These are phyloP conservation scores for Bassia scoparia DNA, from an alignment of 148 eudicot genomes.

Conservation along the genomic window DNA sequence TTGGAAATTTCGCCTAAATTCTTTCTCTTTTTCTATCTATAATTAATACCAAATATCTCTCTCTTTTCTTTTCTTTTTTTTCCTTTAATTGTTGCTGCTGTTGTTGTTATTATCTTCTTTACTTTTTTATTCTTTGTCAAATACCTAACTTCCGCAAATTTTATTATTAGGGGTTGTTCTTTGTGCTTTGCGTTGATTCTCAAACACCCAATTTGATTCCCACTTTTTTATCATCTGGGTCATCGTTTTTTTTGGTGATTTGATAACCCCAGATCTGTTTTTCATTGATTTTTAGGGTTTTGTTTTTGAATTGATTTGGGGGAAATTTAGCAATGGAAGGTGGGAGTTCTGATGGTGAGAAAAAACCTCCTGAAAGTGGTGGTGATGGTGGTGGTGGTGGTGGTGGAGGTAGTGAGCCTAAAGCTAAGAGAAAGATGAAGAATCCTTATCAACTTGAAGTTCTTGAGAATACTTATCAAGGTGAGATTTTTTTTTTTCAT, in stretches of 20 bases:
- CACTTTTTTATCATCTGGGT: slow-evolving; percentile 28
- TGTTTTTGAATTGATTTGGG: slow-evolving; percentile 11
- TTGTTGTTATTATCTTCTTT: background rate
- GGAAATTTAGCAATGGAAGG: slow-evolving; percentile 36
- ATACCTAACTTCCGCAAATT: slow-evolving; percentile 23
- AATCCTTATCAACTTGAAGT: slow-evolving; percentile 74
- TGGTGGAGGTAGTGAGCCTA: slow-evolving; percentile 40
- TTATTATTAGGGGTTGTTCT: background rate
- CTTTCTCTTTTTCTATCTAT: background rate
- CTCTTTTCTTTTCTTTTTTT: background rate
- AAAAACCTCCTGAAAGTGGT: slow-evolving; percentile 42
- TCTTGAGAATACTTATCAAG: slow-evolving; percentile 78
- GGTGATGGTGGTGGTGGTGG: slow-evolving; percentile 13
- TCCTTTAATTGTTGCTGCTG: too few relatives aligned
- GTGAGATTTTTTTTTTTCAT: slow-evolving; percentile 31
- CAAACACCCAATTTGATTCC: slow-evolving; percentile 18
- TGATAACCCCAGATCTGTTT: slow-evolving; percentile 30
- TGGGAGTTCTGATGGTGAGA: slow-evolving; percentile 50
- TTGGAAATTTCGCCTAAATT: background rate
- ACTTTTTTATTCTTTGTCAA: slow-evolving; percentile 10
- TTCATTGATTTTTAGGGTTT: slow-evolving; percentile 25
- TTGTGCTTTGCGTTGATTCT: slow-evolving; percentile 16
- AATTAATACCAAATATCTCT: background rate
- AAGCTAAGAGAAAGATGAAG: slow-evolving; percentile 84
- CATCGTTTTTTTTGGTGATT: slow-evolving; percentile 14